Conservation (phyloP, 306 rosid species). For the Cicer yamashitae region DNA sequence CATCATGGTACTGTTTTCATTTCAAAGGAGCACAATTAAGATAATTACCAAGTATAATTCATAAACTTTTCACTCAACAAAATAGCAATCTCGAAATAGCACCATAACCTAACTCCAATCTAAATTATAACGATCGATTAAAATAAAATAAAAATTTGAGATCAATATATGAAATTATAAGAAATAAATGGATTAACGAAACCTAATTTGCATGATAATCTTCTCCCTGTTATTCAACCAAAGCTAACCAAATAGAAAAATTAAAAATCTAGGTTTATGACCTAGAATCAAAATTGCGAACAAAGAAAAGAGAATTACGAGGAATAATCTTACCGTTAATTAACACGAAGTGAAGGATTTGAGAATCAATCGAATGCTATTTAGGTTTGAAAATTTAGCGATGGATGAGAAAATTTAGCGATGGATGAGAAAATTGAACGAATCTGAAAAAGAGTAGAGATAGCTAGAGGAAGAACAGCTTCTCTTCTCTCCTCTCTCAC, state of each 20-base stretch:
- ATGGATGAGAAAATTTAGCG: background rate
- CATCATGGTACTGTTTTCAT: background rate
- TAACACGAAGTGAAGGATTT: background rate
- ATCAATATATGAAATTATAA: conserved; percentile 12
- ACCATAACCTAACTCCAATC: conserved; percentile 5
- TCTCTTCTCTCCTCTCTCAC: conserved; percentile 27
- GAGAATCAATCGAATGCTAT: conserved; percentile 19
- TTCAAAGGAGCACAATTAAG: conserved; percentile 19
- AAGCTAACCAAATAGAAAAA: conserved; percentile 21
- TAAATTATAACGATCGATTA: background rate
- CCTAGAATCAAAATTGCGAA: conserved; percentile 8
- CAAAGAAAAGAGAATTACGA: background rate
- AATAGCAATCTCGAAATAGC: conserved; percentile 26
- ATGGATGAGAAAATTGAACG: conserved; percentile 3
- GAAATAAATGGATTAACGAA: conserved; percentile 3
- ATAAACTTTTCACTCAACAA: conserved; percentile 30
- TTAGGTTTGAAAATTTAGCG: conserved; percentile 1
- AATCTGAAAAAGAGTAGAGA: conserved; percentile 45
- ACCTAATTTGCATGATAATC: conserved; percentile 18
- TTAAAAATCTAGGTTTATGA: background rate
- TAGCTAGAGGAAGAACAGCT: conserved; percentile 38
- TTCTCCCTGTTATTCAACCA: background rate
- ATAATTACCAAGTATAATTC: conserved; percentile 14
- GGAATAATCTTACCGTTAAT: conserved; percentile 26
- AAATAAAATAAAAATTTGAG: background rate